Evolutionary conservation across 2,329 filamentous ascomycete genomes (phyloP).

Genomic region (Colletotrichum sp.): DNA sequence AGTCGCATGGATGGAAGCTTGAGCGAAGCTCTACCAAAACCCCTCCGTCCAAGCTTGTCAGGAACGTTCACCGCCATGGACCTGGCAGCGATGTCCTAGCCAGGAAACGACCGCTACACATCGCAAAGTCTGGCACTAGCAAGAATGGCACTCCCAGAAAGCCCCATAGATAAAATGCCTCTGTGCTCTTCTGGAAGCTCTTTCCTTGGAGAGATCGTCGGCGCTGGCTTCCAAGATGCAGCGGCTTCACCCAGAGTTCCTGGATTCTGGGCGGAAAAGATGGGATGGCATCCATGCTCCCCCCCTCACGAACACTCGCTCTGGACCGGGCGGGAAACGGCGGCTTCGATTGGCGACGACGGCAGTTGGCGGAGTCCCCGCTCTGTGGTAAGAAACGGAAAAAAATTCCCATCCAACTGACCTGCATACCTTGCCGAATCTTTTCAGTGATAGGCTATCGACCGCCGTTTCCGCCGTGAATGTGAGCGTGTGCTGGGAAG

Average conservation of each 20-base stretch:
- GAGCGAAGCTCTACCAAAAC: background rate
- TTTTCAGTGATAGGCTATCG: constrained; percentile 1
- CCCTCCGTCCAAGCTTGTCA: background rate
- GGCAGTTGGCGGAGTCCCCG: constrained; percentile 6
- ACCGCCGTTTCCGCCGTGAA: background rate
- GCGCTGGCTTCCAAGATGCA: background rate
- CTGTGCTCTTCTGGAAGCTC: constrained; percentile 3
- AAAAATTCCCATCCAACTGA: background rate
- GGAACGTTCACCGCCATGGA: constrained; percentile 14
- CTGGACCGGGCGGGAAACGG: background rate
- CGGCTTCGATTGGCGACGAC: background rate
- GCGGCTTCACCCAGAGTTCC: background rate
- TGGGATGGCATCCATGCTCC: constrained; percentile 9
- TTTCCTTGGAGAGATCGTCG: constrained; percentile 9
- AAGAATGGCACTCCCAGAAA: background rate
- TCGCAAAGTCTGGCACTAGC: background rate
- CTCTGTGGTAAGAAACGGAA: background rate
- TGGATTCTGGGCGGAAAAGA: background rate
- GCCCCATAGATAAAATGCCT: constrained; percentile 5
- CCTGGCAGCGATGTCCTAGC: constrained; percentile 1
- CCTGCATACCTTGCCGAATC: background rate
- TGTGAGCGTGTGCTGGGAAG: background rate
- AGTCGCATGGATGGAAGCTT: constrained; percentile 6
- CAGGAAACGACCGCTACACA: background rate
- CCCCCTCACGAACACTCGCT: background rate